Conservation (phyloP, 768 basidiomycete species). For the Pleurotus citrinopileatus region DNA sequence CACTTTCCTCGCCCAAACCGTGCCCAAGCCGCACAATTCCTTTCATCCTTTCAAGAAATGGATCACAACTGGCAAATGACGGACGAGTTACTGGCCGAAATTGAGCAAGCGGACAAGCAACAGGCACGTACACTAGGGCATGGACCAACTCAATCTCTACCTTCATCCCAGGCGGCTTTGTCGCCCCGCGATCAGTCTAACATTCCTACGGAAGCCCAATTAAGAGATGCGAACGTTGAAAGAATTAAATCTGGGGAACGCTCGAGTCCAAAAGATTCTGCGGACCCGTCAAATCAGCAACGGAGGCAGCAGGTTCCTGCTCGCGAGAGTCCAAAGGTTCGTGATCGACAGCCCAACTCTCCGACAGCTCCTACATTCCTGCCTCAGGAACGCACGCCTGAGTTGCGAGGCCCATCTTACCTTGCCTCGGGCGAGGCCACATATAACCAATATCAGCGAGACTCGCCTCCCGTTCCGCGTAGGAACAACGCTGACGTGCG, state of each 20-base stretch:
- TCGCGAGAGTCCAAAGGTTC: conserved; percentile 43
- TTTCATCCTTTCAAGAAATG: conserved; percentile 49
- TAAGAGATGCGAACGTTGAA: conserved; percentile 53
- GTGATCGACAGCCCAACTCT: conserved; percentile 42
- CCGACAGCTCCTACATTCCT: conserved; percentile 30
- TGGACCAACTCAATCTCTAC: conserved; percentile 22
- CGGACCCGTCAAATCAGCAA: conserved; percentile 32
- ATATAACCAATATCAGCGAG: conserved; percentile 51
- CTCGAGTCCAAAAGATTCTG: conserved; percentile 53
- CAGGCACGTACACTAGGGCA: conserved; percentile 45
- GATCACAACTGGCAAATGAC: conserved; percentile 69
- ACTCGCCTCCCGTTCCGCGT: conserved; percentile 28
- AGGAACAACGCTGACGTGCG: conserved; percentile 21
- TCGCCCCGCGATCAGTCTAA: conserved; percentile 1
- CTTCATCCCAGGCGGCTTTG: conserved; percentile 19
- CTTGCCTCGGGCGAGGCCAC: conserved; percentile 44
- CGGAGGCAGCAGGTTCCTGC: conserved; percentile 37
- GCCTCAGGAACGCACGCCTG: conserved; percentile 47
- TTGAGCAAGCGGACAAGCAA: conserved; percentile 68
- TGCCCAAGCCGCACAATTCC: conserved; percentile 50
- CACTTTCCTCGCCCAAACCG: conserved; percentile 64
- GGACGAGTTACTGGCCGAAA: conserved; percentile 65
- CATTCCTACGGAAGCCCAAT: conserved; percentile 36
- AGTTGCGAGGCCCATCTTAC: conserved; percentile 46
- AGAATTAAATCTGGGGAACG: conserved; percentile 51